Conservation (phyloP, 1,284 basidiomycete species). For the Microbotryomycetes sp. region DNA sequence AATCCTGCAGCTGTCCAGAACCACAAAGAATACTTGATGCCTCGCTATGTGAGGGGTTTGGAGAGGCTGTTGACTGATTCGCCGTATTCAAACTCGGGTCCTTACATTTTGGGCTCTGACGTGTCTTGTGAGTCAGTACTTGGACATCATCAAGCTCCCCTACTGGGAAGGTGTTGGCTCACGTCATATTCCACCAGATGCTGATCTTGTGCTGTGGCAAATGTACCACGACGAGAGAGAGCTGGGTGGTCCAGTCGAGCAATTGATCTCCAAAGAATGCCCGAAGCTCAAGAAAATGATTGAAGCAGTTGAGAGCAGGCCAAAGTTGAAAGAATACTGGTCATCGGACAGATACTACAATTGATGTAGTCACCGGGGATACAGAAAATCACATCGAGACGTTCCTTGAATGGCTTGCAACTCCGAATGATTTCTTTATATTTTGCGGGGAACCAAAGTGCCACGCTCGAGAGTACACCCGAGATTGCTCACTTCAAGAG, state of each 20-base stretch:
- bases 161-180: too few species aligned
- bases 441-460: too few species aligned
- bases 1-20: not conserved
- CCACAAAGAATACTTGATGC: slow-evolving; percentile 8
- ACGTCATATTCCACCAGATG: not conserved
- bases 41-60: slow-evolving; percentile 1
- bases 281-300: slow-evolving; percentile 6
- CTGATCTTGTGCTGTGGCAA: slow-evolving; percentile 12
- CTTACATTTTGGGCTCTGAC: slow-evolving; percentile 6
- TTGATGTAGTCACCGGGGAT: too few species aligned
- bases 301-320: slow-evolving; percentile 2
- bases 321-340: slow-evolving; percentile 3
- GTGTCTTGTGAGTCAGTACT: slow-evolving; percentile 1
- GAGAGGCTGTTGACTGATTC: slow-evolving; percentile 4
- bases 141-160: not conserved
- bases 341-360: not conserved
- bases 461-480: too few species aligned
- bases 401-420: too few species aligned
- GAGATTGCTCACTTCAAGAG: too few species aligned
- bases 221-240: slow-evolving; percentile 11
- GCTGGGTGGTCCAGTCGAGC: slow-evolving; percentile 3
- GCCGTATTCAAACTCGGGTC: not conserved
- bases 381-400: too few species aligned
- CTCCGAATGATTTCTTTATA: too few species aligned
- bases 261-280: not conserved